Conservation (phyloP, 306 rosid species). For the Ormosia semicastrata region DNA sequence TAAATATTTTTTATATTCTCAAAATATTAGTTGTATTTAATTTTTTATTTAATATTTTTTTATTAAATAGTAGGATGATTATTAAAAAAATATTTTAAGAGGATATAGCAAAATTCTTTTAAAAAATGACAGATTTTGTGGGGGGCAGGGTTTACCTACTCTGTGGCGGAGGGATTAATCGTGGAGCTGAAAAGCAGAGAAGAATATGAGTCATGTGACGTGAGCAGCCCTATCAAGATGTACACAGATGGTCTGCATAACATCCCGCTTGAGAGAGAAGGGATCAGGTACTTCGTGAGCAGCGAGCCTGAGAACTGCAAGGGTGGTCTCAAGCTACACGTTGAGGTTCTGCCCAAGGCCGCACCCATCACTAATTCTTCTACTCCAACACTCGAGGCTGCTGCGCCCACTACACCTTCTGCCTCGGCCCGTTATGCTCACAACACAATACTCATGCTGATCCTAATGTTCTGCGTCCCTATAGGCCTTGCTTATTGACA, state of each 20-base stretch:
- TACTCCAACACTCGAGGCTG: conserved; percentile 24
- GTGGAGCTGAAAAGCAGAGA: conserved; percentile 58
- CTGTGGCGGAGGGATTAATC: conserved; percentile 48
- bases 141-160: conserved; percentile 77
- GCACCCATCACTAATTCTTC: not conserved
- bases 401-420: conserved; percentile 56
- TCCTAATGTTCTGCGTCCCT: conserved; percentile 12
- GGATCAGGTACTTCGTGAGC: conserved; percentile 72
- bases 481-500: conserved; percentile 23
- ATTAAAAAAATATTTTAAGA: too few species aligned
- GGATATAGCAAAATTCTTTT: too few species aligned
- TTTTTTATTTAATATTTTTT: too few species aligned
- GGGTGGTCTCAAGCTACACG: conserved; percentile 63
- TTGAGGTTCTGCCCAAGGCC: conserved; percentile 48
- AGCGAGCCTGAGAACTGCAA: conserved; percentile 52
- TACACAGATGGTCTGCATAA: conserved; percentile 70
- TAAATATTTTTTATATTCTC: too few species aligned
- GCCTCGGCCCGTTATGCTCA: conserved; percentile 28
- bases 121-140: not conserved
- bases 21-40: too few species aligned
- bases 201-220: conserved; percentile 75
- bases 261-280: conserved; percentile 60
- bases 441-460: not conserved
- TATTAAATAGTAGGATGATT: too few species aligned
- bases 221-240: conserved; percentile 59